A percentile compares a stretch with the other conserved stretches of the same genome.
These are phyloP conservation scores for Colletotrichum gloeosporioides DNA, from an alignment of 2,329 filamentous ascomycete species.

Conservation along the genomic window DNA sequence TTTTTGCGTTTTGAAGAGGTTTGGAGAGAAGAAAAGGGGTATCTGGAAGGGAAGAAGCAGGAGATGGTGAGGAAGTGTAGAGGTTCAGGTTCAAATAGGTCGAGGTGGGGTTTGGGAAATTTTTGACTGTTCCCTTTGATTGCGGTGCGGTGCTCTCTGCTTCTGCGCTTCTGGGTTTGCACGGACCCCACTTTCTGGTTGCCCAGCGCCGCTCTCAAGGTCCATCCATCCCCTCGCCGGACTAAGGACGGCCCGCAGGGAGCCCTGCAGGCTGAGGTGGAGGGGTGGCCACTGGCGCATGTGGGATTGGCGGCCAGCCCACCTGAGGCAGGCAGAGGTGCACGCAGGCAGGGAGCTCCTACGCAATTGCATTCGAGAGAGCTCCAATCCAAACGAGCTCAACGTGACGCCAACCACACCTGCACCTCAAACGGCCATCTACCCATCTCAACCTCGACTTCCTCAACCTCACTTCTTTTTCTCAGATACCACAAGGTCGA, in stretches of 20 bases:
- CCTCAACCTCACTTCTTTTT: not conserved
- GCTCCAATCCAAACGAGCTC: constrained; percentile 13
- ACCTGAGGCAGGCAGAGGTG: not conserved
- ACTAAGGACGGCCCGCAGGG: constrained; percentile 23
- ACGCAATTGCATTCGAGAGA: constrained; percentile 18
- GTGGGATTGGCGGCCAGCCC: not conserved
- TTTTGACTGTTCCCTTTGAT: constrained; percentile 33
- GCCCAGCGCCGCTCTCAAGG: not conserved
- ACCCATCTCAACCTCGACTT: not conserved
- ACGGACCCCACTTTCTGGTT: constrained; percentile 20
- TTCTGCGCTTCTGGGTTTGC: constrained; percentile 5
- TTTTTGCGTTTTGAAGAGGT: constrained; percentile 44
- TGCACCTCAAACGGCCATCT: not conserved
- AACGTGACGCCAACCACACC: constrained; percentile 5
- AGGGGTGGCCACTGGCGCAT: not conserved
- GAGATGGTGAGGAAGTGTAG: constrained; percentile 25
- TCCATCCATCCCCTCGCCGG: constrained; percentile 11
- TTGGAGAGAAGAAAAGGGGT: constrained; percentile 28
- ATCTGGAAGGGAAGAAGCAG: constrained; percentile 29
- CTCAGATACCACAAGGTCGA: not conserved
- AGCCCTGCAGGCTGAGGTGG: not conserved
- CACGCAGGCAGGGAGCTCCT: constrained; percentile 20
- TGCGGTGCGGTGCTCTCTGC: constrained; percentile 21
- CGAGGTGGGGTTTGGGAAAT: constrained; percentile 47
- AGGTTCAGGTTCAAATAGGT: constrained; percentile 24